Percentiles rank a stretch among this genome's conserved stretches.
Evolutionary conservation across 352 stramenopile genomes (phyloP).

Genomic region (Phytophthora quininea): DNA sequence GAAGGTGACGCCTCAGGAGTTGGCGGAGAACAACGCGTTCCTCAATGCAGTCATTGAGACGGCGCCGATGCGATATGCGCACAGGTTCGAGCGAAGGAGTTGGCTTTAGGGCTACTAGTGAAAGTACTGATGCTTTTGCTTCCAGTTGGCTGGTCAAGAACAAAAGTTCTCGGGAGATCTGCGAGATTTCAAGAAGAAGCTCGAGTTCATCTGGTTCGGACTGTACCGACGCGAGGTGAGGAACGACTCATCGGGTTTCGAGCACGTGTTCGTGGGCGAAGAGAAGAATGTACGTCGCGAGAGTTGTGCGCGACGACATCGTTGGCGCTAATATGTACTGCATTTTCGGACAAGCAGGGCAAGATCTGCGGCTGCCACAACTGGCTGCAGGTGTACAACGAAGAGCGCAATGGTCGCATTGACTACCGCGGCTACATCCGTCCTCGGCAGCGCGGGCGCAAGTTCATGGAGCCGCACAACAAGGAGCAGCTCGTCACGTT

Average conservation of each 20-base stretch:
- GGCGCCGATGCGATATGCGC: constrained; percentile 93
- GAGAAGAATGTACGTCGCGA: constrained; percentile 82
- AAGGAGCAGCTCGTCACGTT: constrained; percentile 94
- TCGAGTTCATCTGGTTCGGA: constrained; percentile 96
- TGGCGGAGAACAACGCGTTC: constrained; percentile 91
- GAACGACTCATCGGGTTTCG: constrained; percentile 95
- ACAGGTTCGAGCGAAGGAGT: constrained; percentile 66
- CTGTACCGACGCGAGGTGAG: constrained; percentile 90
- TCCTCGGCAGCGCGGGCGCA: constrained; percentile 74
- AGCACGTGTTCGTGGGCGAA: constrained; percentile 97
- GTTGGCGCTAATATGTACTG: not conserved
- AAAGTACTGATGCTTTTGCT: not conserved
- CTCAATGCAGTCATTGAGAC: constrained; percentile 93
- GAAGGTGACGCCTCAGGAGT: constrained; percentile 84
- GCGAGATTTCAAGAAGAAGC: constrained; percentile 86
- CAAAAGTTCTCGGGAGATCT: constrained; percentile 83
- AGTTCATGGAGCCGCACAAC: constrained; percentile 75
- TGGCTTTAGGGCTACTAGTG: not conserved
- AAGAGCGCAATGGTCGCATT: constrained; percentile 92
- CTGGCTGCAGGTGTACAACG: constrained; percentile 97
- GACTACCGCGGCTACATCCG: constrained; percentile 96
- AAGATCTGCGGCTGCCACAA: constrained; percentile 96
- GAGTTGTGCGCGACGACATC: not conserved
- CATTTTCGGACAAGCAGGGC: constrained; percentile 40
- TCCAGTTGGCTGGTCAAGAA: constrained; percentile 83